Evolutionary conservation across 1,284 basidiomycete genomes (phyloP), one percentile per base, ranked within the genome.

Genomic region (Tylopilus orsonianus): DNA sequence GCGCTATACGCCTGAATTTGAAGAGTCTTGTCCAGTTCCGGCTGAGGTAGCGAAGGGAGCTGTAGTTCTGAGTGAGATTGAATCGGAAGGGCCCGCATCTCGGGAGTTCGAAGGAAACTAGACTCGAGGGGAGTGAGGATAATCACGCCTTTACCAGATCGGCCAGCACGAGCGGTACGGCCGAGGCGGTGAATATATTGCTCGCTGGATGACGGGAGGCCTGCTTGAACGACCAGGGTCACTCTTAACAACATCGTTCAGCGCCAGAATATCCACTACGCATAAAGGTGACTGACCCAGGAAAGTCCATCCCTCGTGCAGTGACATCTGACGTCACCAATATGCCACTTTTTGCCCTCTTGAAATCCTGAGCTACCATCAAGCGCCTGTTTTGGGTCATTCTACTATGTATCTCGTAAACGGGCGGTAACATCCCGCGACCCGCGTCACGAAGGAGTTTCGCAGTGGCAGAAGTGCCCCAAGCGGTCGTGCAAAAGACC

Each of bases 171-270:
- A 0, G 93, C 93, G 2, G 93, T 96, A 46, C 94, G 81, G 18
- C 93, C 93, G 13, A 96, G 89, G 41, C 93, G 86, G 66, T 97
- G 93, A 27, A 97, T 85, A 65, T 96, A 97, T 24, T 92, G 85
- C 41, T 93, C 76, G 2, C 87, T 74, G 18, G 87, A 86, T 7
- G 85, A 78, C 0, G 93, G 92, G 56, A 95, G 86, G 55, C 93
- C 83, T 27, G 80, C 66, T 63, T 88, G 85, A 10, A 86, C 59
- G 37, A 88, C 77, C 2, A 77, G 67, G 0, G 80, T 79, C 18
- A 83, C 76, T 12, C 85, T 59, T 10, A 37, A 48, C 14, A 27
- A 8, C 8, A 34, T 47, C 26, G 4, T 33, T 65, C 18, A 61
- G 41, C 27, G 14, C 5, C n/a, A 4, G 18, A n/a, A 32, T 19